Percentiles rank a stretch among this genome's conserved stretches.
These are phyloP conservation scores for Lepidopterella palustris DNA, from an alignment of 495 filamentous ascomycete species.

Conservation along the genomic window DNA sequence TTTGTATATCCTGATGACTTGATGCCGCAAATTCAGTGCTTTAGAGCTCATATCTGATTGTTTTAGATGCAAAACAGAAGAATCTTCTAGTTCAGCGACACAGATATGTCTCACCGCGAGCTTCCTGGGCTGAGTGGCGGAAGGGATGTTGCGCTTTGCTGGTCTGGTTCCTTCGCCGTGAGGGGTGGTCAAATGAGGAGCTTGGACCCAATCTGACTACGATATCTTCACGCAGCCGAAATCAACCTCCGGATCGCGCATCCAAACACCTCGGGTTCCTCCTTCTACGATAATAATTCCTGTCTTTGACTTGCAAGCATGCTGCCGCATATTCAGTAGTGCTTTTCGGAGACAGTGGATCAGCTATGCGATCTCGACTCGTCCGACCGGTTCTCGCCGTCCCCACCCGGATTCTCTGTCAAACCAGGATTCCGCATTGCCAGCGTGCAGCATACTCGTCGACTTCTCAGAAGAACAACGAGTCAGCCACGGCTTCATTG, in stretches of 20 bases:
- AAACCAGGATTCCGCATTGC: background rate
- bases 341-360: background rate
- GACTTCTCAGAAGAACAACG: background rate
- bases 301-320: too few species aligned
- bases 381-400: background rate
- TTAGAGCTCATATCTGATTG: conserved; percentile 32
- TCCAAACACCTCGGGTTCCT: background rate
- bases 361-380: background rate
- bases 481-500: conserved; percentile 22
- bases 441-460: conserved; percentile 9
- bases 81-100: too few species aligned
- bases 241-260: background rate
- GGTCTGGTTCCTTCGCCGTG: background rate
- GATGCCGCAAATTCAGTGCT: conserved; percentile 51
- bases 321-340: background rate
- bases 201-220: background rate
- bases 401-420: background rate
- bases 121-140: background rate
- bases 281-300: too few species aligned
- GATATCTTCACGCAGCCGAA: background rate
- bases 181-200: background rate
- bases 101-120: too few species aligned
- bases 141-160: background rate
- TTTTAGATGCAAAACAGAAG: too few species aligned
- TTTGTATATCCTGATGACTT: conserved; percentile 91